These are phyloP conservation scores for Phialophora tarda DNA, from an alignment of 2,329 filamentous ascomycete species.

Conservation along the genomic window DNA sequence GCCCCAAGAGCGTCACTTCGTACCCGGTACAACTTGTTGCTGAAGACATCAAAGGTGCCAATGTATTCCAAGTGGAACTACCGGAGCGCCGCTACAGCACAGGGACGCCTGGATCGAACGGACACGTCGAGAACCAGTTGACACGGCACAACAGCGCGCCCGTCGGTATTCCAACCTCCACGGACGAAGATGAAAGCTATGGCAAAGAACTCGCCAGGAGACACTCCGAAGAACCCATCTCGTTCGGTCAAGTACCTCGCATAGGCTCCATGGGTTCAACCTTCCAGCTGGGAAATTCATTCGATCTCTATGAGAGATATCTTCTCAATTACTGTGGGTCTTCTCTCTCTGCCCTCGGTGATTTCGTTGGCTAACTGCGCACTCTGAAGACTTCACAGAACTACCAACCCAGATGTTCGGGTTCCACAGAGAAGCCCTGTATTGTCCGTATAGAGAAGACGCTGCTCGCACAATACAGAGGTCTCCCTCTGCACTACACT, in stretches of 20 bases:
- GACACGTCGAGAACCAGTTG: not conserved
- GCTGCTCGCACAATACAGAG: slow-evolving; percentile 19
- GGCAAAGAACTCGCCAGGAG: not conserved
- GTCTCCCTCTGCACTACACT: slow-evolving; percentile 19
- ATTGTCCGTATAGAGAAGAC: slow-evolving; percentile 15
- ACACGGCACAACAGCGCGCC: not conserved
- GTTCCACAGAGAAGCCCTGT: slow-evolving; percentile 13
- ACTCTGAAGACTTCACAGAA: slow-evolving; percentile 16
- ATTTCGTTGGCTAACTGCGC: not conserved
- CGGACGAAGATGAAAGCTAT: not conserved
- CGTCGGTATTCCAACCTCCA: not conserved
- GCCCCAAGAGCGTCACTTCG: slow-evolving; percentile 2
- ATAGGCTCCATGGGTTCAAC: slow-evolving; percentile 10
- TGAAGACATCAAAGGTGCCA: slow-evolving; percentile 3
- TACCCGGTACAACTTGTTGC: not conserved
- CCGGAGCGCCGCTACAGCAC: slow-evolving; percentile 12
- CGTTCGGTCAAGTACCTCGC: slow-evolving; percentile 2
- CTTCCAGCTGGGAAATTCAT: slow-evolving; percentile 12
- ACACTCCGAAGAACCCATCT: not conserved
- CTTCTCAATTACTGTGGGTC: slow-evolving; percentile 20
- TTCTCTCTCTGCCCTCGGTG: not conserved
- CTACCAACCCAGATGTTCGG: slow-evolving; percentile 21
- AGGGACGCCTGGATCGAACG: not conserved
- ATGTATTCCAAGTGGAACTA: not conserved
- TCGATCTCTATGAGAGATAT: slow-evolving; percentile 16